A percentile compares a stretch with the other conserved stretches of the same genome.
Conservation (phyloP, 2,329 filamentous ascomycete species). For the Sporothrix brasiliensis region DNA sequence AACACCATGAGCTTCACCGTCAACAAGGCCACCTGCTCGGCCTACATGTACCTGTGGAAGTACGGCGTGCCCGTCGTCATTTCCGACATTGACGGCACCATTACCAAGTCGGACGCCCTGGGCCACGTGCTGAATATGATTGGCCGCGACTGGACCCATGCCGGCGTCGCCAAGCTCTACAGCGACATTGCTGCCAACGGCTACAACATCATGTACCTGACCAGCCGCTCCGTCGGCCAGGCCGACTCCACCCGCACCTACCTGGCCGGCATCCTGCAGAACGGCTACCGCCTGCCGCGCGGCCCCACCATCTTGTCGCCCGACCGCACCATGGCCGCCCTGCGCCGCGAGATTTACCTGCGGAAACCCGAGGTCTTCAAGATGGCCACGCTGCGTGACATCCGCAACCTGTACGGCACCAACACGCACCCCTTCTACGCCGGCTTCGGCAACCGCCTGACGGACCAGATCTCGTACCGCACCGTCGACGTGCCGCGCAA, state of each 20-base stretch:
- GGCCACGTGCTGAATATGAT: conserved; percentile 97
- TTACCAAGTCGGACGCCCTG: conserved; percentile 94
- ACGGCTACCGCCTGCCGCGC: conserved; percentile 80
- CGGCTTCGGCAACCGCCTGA: conserved; percentile 93
- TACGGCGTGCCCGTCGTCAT: conserved; percentile 93
- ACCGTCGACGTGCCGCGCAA: conserved; percentile 93
- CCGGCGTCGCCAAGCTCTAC: conserved; percentile 95
- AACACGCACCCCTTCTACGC: conserved; percentile 88
- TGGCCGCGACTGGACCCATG: conserved; percentile 95
- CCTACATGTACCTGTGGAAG: conserved; percentile 92
- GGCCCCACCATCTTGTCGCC: conserved; percentile 95
- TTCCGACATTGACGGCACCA: conserved; percentile 97
- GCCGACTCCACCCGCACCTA: conserved; percentile 89
- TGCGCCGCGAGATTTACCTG: conserved; percentile 89
- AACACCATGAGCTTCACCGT: conserved; percentile 97
- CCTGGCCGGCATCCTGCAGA: conserved; percentile 84
- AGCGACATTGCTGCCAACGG: conserved; percentile 93
- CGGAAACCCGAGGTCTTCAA: conserved; percentile 99
- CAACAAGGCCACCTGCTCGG: conserved; percentile 88
- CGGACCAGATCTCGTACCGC: conserved; percentile 93
- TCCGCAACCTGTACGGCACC: conserved; percentile 80
- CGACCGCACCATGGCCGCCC: conserved; percentile 89
- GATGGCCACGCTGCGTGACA: conserved; percentile 96
- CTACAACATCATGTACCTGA: conserved; percentile 98
- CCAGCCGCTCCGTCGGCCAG: conserved; percentile 89